phyloP scores from a whole-genome alignment of 139 green algal genomes.

The Tetraselmis striata region DNA sequence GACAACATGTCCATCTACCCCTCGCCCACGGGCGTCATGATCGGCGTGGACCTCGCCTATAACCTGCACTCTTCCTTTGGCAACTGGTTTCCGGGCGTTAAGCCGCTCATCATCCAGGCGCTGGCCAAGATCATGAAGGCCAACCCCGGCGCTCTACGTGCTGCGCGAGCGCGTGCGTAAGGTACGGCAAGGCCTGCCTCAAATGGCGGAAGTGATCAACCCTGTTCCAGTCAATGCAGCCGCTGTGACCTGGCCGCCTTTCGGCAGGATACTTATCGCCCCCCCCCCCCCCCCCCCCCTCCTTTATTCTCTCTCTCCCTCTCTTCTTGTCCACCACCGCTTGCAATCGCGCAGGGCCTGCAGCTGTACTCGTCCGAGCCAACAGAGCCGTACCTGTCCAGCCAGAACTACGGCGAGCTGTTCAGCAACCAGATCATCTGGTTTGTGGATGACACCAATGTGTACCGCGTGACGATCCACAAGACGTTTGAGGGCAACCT shows the following conservation, averaged over 20 bases:
- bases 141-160: constrained; percentile 98
- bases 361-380: constrained; percentile 98
- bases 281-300: too few relatives aligned
- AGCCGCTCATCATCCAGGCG: constrained; percentile 86
- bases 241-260: too few relatives aligned
- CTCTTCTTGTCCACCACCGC: too few relatives aligned
- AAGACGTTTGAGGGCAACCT: constrained; percentile 99
- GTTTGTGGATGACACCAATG: constrained; percentile 99
- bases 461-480: constrained; percentile 99
- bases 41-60: constrained; percentile 97
- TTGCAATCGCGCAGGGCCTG: too few relatives aligned
- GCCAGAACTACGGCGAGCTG: constrained; percentile 97
- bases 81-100: constrained; percentile 98
- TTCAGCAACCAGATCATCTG: constrained; percentile 99
- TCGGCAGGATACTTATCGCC: too few relatives aligned
- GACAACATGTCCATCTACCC: constrained; percentile 99
- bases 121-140: constrained; percentile 98
- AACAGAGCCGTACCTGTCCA: constrained; percentile 97
- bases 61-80: constrained; percentile 95
- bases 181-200: too few relatives aligned
- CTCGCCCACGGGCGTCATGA: constrained; percentile 91
- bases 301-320: too few relatives aligned
- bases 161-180: constrained; percentile 97
- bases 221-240: too few relatives aligned
- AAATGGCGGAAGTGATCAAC: too few relatives aligned